phyloP scores from a whole-genome alignment of 805 yeast genomes.

The Teunomyces panamensis region DNA sequence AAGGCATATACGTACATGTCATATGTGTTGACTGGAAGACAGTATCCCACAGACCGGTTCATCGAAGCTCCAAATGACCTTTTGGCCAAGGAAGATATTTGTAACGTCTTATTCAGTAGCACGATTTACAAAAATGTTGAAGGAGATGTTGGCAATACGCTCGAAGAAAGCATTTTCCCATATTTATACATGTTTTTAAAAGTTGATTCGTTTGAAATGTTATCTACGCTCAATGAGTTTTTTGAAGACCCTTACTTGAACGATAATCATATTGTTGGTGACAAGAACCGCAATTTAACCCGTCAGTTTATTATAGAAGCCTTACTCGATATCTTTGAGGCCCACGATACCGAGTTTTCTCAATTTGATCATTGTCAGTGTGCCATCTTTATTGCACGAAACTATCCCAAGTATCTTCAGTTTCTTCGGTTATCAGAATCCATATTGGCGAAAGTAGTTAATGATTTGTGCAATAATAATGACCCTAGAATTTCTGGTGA shows the following conservation, averaged over 20 bases:
- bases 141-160: constrained; percentile 20
- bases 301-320: constrained; percentile 80
- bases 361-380: constrained; percentile 33
- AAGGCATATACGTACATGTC: constrained; percentile 54
- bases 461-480: constrained; percentile 45
- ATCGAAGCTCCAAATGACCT: constrained; percentile 33
- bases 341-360: constrained; percentile 20
- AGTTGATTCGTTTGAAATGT: constrained; percentile 54
- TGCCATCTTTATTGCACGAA: constrained; percentile 73
- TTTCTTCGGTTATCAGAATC: constrained; percentile 71
- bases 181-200: constrained; percentile 58
- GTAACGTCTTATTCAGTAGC: constrained; percentile 60
- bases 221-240: constrained; percentile 72
- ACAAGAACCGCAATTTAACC: constrained; percentile 37
- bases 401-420: constrained; percentile 81
- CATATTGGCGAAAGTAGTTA: constrained; percentile 46
- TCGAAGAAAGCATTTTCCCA: constrained; percentile 47
- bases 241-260: constrained; percentile 79
- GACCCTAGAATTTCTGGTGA: constrained; percentile 44
- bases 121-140: constrained; percentile 36
- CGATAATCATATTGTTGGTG: constrained; percentile 44
- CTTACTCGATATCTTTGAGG: constrained; percentile 55
- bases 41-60: constrained; percentile 67
- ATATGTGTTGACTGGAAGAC: constrained; percentile 70
- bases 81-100: constrained; percentile 50